These are phyloP conservation scores for Fragilaria crotonensis DNA, from an alignment of 108 stramenopile genomes.

Conservation along the genomic window DNA sequence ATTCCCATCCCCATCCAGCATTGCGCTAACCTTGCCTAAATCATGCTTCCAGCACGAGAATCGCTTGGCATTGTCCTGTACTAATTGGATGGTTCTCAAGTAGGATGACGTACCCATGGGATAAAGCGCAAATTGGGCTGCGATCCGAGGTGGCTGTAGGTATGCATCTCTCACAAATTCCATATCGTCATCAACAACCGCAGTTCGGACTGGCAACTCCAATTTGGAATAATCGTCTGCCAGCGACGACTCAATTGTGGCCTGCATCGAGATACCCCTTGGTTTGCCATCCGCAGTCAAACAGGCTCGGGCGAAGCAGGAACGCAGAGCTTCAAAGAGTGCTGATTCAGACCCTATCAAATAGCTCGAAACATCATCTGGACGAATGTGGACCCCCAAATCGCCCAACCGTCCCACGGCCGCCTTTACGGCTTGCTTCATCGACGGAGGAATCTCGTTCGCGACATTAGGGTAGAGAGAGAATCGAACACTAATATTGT, in stretches of 20 bases:
- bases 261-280: not conserved
- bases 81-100: slow-evolving; percentile 1
- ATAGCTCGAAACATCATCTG: not conserved
- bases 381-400: not conserved
- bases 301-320: not conserved
- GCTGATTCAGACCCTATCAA: not conserved
- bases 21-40: not conserved
- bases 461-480: not conserved
- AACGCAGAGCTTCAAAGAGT: not conserved
- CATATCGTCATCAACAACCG: not conserved
- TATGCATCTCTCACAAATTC: slow-evolving; percentile 3
- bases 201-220: not conserved
- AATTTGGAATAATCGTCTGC: not conserved
- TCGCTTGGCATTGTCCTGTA: slow-evolving; percentile 2
- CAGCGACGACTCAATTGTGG: not conserved
- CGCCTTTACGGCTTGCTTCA: not conserved
- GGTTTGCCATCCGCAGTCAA: not conserved
- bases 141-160: slow-evolving; percentile 4
- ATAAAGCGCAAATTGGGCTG: slow-evolving; percentile 11
- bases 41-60: not conserved
- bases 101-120: slow-evolving; percentile 3
- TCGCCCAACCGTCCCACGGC: not conserved
- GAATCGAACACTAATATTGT: too few relatives aligned
- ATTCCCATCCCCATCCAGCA: slow-evolving; percentile 12
- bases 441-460: not conserved